A percentile compares a stretch with the other conserved stretches of the same genome.
Conservation (phyloP, 768 basidiomycete genomes). For the Dentipellis fragilis region DNA sequence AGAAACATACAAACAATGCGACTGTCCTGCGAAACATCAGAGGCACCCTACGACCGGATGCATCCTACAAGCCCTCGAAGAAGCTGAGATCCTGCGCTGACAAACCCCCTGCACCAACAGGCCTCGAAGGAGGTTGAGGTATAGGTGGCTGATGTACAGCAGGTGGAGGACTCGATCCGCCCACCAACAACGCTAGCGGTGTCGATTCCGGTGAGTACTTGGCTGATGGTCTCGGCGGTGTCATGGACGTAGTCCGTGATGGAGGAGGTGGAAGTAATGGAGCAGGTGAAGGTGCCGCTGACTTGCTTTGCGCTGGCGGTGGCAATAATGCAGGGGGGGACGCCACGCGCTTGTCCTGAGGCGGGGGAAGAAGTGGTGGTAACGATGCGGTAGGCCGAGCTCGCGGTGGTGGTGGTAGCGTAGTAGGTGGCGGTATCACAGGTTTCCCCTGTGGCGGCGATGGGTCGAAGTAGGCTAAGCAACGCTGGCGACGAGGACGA, state of each 20-base stretch:
- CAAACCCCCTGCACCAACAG: slow-evolving; percentile 37
- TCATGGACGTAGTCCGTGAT: not conserved
- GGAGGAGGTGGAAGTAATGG: not conserved
- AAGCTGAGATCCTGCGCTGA: slow-evolving; percentile 82
- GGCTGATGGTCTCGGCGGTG: not conserved
- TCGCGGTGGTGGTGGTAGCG: not conserved
- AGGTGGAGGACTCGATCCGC: no score
- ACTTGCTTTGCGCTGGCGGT: not conserved
- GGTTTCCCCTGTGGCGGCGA: no score
- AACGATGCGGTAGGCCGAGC: no score
- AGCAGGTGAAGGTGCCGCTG: not conserved
- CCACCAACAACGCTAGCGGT: slow-evolving; percentile 10
- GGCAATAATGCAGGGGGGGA: not conserved
- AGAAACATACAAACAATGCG: no score
- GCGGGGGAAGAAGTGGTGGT: no score
- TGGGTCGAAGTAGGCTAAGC: not conserved
- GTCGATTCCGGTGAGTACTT: slow-evolving; percentile 7
- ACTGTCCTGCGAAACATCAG: not conserved
- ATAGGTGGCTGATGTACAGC: no score
- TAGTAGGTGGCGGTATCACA: not conserved
- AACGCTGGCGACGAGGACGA: not conserved
- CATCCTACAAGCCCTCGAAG: slow-evolving; percentile 58
- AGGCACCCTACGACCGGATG: not conserved
- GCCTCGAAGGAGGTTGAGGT: slow-evolving; percentile 10
- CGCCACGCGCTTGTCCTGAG: not conserved